Percentiles rank a stretch among this genome's conserved stretches.
Conservation (phyloP, 257 asterid species). For the Salvia miltiorrhiza region DNA sequence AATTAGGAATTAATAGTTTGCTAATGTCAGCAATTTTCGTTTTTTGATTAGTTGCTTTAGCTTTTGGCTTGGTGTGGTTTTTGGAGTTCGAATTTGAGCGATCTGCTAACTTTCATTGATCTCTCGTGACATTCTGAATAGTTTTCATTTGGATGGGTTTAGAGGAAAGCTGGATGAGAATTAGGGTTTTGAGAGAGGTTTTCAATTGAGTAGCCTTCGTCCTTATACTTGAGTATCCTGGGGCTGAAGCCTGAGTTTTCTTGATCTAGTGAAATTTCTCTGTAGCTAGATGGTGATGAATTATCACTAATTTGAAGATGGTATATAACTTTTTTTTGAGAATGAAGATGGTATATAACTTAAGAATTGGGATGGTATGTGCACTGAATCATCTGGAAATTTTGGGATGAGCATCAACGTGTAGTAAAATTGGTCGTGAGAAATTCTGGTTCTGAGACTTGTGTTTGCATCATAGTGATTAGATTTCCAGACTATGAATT, state of each 20-base stretch:
- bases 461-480: neutral
- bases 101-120: slow-evolving; percentile 19
- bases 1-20: neutral
- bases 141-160: neutral
- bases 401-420: neutral
- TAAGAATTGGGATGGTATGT: neutral
- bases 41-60: slow-evolving; percentile 14
- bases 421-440: neutral
- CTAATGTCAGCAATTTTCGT: neutral
- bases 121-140: neutral
- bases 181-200: slow-evolving; percentile 10
- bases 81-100: slow-evolving; percentile 18
- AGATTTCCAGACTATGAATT: slow-evolving; percentile 12
- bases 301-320: neutral
- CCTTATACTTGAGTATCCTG: neutral
- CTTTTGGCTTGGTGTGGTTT: slow-evolving; percentile 4
- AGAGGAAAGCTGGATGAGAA: slow-evolving; percentile 10
- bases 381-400: neutral
- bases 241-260: neutral
- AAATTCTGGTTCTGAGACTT: neutral
- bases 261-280: slow-evolving; percentile 10
- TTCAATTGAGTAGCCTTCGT: neutral
- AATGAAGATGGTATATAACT: neutral
- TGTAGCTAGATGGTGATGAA: neutral
- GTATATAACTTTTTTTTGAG: neutral